These are phyloP conservation scores for Lumnitzera littorea DNA, from an alignment of 345 rosid species.

Conservation along the genomic window DNA sequence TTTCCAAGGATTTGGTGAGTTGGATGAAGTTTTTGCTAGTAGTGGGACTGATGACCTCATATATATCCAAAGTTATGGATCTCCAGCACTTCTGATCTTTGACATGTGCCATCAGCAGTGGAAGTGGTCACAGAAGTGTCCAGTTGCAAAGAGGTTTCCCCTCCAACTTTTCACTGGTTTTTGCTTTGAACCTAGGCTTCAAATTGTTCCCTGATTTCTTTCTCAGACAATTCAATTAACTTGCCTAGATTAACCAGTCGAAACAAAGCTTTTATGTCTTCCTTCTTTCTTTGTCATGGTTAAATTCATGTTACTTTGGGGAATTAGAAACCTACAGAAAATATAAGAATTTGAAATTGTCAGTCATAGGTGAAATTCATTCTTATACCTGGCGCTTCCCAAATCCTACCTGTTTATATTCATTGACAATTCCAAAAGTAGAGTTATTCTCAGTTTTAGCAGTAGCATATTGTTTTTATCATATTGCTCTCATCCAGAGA, in stretches of 20 bases:
- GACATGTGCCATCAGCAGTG: slow-evolving; percentile 56
- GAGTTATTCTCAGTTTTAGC: no score
- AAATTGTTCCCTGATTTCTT: slow-evolving; percentile 40
- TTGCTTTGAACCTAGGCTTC: slow-evolving; percentile 85
- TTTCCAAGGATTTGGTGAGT: slow-evolving; percentile 78
- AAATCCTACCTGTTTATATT: no score
- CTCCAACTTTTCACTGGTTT: slow-evolving; percentile 87
- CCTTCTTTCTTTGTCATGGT: no score
- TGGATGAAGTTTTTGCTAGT: slow-evolving; percentile 83
- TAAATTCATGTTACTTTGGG: no score
- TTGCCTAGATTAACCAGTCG: neutral
- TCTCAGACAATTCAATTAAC: neutral
- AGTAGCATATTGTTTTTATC: no score
- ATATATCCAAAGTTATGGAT: slow-evolving; percentile 82
- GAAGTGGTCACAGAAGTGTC: slow-evolving; percentile 81
- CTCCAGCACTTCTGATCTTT: slow-evolving; percentile 58
- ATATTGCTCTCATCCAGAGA: no score
- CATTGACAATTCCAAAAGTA: no score
- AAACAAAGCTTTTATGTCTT: no score
- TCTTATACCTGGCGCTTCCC: no score
- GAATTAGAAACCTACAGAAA: no score
- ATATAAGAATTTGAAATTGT: no score
- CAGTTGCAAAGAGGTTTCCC: slow-evolving; percentile 70
- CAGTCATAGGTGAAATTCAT: no score
- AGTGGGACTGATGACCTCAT: slow-evolving; percentile 65